phyloP scores from a whole-genome alignment of 805 yeast genomes.

The Pichia occidentalis region DNA sequence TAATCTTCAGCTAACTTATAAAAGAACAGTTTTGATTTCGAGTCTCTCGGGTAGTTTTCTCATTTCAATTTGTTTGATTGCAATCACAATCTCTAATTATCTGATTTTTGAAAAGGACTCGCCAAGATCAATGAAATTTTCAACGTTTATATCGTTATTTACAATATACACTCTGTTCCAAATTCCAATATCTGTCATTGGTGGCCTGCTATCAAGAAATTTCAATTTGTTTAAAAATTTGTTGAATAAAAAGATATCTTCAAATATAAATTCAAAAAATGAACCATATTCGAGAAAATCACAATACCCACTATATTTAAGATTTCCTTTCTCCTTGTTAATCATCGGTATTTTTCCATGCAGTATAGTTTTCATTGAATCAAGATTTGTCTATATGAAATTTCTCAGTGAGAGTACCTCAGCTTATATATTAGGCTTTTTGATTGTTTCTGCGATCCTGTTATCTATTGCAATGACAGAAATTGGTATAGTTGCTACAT shows the following conservation, averaged over 20 bases:
- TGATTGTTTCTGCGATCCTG: constrained; percentile 53
- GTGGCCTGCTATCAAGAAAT: constrained; percentile 45
- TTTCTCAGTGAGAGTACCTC: constrained; percentile 75
- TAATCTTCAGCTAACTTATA: constrained; percentile 33
- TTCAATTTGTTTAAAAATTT: constrained; percentile 19
- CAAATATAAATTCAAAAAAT: neutral
- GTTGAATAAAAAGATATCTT: neutral
- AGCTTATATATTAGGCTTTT: constrained; percentile 66
- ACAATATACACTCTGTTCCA: constrained; percentile 57
- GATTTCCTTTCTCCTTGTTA: constrained; percentile 31
- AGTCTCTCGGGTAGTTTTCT: constrained; percentile 42
- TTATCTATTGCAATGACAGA: constrained; percentile 61
- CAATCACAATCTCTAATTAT: constrained; percentile 52
- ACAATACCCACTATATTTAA: constrained; percentile 32
- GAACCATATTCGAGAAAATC: neutral
- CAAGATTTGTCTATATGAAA: constrained; percentile 64
- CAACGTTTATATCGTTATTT: constrained; percentile 59
- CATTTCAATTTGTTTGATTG: constrained; percentile 42
- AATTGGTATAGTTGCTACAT: constrained; percentile 63
- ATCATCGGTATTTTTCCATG: constrained; percentile 72
- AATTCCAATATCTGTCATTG: constrained; percentile 67
- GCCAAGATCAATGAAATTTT: constrained; percentile 71
- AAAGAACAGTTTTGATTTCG: constrained; percentile 28
- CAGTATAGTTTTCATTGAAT: constrained; percentile 72
- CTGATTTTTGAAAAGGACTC: constrained; percentile 74